Evolutionary conservation across 495 filamentous ascomycete species (phyloP), one percentile per base, ranked within the genome.

Genomic region (Tuber aestivum): DNA sequence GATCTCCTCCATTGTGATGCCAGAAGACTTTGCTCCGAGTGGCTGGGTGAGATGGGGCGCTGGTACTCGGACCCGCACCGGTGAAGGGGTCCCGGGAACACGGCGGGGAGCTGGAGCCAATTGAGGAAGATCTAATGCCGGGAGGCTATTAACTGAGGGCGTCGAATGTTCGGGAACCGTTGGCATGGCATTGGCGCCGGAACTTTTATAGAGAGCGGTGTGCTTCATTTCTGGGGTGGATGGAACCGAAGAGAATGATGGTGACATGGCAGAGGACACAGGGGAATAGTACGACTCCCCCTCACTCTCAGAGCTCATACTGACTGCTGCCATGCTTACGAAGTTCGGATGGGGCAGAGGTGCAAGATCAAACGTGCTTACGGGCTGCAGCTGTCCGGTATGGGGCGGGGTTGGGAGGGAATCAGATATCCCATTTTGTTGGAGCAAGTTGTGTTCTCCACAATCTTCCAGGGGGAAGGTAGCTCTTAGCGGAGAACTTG

Each of bases 1-100:
- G 77, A 99, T 97, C 76, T 98, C 93, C 74, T 97, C 94, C 21
- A 90, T 85, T 1, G 92, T 92, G 70, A 99, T 91, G 45, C 94
- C 94, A 21, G 95, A 97, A 75, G 89, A 85, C 78, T 89, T 82
- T 79, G 74, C 72, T 20, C 76, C 75, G 9, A 80, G 38, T 38
- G 79, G 72, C 41, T 75, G 68, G 18, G 74, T 35, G 61, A 79
- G 72, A 23, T 77, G 68, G n/a, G 70, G 77, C 18, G 78, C 70
- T 1, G 61, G 77, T n/a, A 69, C 77, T 37, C 78, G 78, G 18
- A 71, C 75, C 41, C 79, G 75, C 41, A 77, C 72, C 16, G 78
- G 79, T 3, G 79, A 77, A 16, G 79, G 74, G 21, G 79, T 81
- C 21, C 35, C 79, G 6, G 75, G 75, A 32, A 70, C 69, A 2